A percentile compares a stretch with the other conserved stretches of the same genome.
Evolutionary conservation across 345 rosid genomes (phyloP).

Genomic region (Microcos paniculata): DNA sequence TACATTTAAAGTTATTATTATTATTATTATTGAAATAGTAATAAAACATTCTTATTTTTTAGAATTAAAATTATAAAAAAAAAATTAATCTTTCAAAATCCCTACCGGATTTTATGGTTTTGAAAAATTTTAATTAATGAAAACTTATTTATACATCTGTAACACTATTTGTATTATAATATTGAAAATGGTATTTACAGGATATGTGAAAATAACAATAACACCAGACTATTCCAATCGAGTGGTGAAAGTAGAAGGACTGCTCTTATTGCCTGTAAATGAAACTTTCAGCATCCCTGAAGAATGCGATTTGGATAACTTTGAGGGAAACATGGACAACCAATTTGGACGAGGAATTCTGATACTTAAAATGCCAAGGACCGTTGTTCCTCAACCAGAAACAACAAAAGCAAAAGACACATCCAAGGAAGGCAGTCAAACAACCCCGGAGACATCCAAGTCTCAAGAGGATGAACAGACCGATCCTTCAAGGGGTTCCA

Average conservation of each 20-base stretch:
- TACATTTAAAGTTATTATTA: too few species aligned
- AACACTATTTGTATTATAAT: not conserved
- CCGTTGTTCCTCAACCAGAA: not conserved
- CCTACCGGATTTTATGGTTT: too few species aligned
- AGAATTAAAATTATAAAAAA: too few species aligned
- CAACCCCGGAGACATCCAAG: not conserved
- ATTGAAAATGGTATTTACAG: too few species aligned
- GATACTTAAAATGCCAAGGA: not conserved
- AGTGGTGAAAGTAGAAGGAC: conserved; percentile 4
- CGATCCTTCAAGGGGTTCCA: not conserved
- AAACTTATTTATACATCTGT: too few species aligned
- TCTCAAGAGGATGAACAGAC: not conserved
- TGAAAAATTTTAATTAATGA: too few species aligned
- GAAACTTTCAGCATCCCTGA: conserved; percentile 4
- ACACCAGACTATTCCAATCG: not conserved
- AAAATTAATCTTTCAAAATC: too few species aligned
- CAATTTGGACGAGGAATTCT: not conserved
- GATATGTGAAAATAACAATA: conserved; percentile 8
- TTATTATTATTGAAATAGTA: too few species aligned
- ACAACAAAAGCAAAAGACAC: not conserved
- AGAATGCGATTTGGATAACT: not conserved
- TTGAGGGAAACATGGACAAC: not conserved
- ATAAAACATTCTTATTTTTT: too few species aligned
- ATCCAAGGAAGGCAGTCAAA: not conserved
- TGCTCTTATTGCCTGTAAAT: not conserved